Evolutionary conservation across 1,284 basidiomycete species (phyloP), one percentile per base, ranked within the genome.

Genomic region (Sanghuangporus baumii): DNA sequence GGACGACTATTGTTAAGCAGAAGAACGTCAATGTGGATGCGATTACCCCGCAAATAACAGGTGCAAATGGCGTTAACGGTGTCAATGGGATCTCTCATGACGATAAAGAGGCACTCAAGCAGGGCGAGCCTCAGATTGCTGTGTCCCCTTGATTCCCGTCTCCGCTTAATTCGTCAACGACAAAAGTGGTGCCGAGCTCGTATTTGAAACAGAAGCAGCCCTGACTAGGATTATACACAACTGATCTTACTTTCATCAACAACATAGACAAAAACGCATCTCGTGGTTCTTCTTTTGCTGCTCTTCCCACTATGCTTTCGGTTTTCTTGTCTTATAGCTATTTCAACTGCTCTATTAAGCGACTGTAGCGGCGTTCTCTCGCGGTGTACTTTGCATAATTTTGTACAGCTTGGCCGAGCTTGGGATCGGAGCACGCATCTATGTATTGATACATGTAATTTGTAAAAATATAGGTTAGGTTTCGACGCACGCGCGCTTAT

Each of bases 91-190:
- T 51, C 11, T 18, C 34, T 7, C 38, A 7, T 11, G 51, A 37
- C 23, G 54, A 43, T 9, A 60, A 55, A 14, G 58, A 64, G 16
- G 55, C 46, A 26, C 48, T 64, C 18, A 56, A 40, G n/a, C 37
- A 60, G n/a, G 62, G 62, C 34, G 58, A 64, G 36, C 37, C 48
- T 9, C 57, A 63, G 31, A 41, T 59, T 12, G 62, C 57, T 50
- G 58, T 63, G 14, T 34, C 57, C 23, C 11, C 50, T 34, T 63
- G 50, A 26, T 48, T 41, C 11, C 50, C 23, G 31, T 37, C 55
- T 50, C 36, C 16, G 18, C 43, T 31, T 58, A 37, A 20, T 26
- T 46, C 38, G 26, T 11, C 3, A 9, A 41, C 11, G 16, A 9
- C 40, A n/a, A 11, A 41, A 41, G 40, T 12, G 12, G 6, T 2